Evolutionary conservation across 169 alveolate genomes (phyloP).

Genomic region (Babesia gibsoni): DNA sequence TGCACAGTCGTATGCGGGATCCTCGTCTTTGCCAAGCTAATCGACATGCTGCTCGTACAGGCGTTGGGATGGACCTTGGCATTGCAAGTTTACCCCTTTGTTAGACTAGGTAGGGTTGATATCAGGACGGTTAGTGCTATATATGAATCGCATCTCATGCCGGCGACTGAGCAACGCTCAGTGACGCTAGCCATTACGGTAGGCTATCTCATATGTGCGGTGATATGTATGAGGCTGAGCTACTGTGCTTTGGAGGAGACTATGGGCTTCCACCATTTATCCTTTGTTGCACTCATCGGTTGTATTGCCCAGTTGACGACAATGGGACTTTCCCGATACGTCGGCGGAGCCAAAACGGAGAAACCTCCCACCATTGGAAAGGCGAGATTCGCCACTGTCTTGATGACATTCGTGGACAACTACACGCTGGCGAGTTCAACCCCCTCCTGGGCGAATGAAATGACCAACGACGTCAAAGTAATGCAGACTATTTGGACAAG

Average conservation of each 20-base stretch:
- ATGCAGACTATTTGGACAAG: slow-evolving; percentile 66
- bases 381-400: slow-evolving; percentile 29
- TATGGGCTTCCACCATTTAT: slow-evolving; percentile 64
- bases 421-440: slow-evolving; percentile 67
- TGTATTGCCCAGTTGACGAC: slow-evolving; percentile 51
- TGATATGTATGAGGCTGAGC: slow-evolving; percentile 64
- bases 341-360: slow-evolving; percentile 17
- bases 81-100: slow-evolving; percentile 65
- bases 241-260: slow-evolving; percentile 73
- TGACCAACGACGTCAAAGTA: slow-evolving; percentile 72
- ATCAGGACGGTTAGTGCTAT: slow-evolving; percentile 4
- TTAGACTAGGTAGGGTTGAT: slow-evolving; percentile 39
- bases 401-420: slow-evolving; percentile 68
- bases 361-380: slow-evolving; percentile 57
- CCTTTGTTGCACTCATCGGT: slow-evolving; percentile 68
- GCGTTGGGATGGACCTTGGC: slow-evolving; percentile 67
- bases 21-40: slow-evolving; percentile 66
- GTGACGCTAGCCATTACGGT: slow-evolving; percentile 64
- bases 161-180: not conserved
- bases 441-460: slow-evolving; percentile 81
- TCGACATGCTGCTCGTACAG: slow-evolving; percentile 69
- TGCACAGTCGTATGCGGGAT: slow-evolving; percentile 69
- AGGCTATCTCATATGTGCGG: slow-evolving; percentile 70
- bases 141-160: not conserved
- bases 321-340: slow-evolving; percentile 13